phyloP scores from a whole-genome alignment of 208 protist species.

The Tritrichomonas foetus region DNA sequence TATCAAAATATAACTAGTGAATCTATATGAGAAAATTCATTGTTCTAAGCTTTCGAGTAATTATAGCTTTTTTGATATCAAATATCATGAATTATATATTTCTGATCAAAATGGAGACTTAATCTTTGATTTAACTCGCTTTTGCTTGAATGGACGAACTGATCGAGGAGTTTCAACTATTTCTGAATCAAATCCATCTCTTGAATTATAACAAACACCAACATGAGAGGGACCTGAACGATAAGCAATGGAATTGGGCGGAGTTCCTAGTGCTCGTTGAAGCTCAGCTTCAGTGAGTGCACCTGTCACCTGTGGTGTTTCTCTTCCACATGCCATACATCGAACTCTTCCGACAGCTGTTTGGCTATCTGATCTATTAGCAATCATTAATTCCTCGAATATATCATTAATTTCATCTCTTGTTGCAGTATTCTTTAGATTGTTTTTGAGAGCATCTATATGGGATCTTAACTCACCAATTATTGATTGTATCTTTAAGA shows the following conservation, averaged over 20 bases:
- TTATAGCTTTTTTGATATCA: no score
- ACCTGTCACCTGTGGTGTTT: neutral
- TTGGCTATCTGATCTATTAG: neutral
- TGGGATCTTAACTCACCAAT: neutral
- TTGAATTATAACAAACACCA: neutral
- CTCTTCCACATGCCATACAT: conserved; percentile 28
- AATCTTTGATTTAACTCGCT: no score
- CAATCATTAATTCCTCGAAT: neutral
- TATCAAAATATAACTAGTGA: no score
- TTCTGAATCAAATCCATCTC: neutral
- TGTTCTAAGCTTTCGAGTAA: no score
- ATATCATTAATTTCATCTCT: conserved; percentile 39
- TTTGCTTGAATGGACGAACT: neutral
- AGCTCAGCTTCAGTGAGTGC: neutral
- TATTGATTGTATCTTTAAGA: neutral
- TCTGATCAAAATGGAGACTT: no score
- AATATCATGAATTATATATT: no score
- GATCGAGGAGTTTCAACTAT: neutral
- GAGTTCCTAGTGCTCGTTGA: neutral
- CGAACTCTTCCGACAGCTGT: neutral
- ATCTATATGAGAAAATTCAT: no score
- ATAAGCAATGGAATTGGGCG: neutral
- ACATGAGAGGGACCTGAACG: neutral
- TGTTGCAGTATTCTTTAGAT: neutral
- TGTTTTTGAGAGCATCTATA: neutral